phyloP scores from a whole-genome alignment of 768 basidiomycete species.

The Pleurotus platypus region DNA sequence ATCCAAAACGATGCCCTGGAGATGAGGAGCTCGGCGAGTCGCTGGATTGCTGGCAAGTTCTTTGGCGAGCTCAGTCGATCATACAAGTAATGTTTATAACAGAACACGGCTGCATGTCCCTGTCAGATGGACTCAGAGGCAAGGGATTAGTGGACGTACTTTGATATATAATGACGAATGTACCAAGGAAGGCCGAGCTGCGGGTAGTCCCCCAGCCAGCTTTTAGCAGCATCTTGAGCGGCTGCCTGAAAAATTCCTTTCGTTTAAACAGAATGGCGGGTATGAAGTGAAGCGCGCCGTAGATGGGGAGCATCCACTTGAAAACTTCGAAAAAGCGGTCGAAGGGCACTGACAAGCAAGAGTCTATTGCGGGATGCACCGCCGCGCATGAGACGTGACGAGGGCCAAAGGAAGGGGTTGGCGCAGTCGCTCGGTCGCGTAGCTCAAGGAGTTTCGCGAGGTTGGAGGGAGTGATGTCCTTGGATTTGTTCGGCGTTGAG shows the following conservation, averaged over 20 bases:
- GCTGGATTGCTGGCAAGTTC: slow-evolving; percentile 37
- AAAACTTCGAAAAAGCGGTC: slow-evolving; percentile 78
- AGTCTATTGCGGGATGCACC: slow-evolving; percentile 72
- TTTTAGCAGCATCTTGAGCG: slow-evolving; percentile 59
- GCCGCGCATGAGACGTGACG: slow-evolving; percentile 61
- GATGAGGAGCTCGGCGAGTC: slow-evolving; percentile 52
- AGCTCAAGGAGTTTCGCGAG: slow-evolving; percentile 41
- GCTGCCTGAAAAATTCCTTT: slow-evolving; percentile 59
- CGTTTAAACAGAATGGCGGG: slow-evolving; percentile 84
- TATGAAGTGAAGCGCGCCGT: slow-evolving; percentile 87
- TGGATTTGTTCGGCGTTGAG: background rate
- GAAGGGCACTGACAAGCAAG: slow-evolving; percentile 56
- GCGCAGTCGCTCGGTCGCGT: slow-evolving; percentile 27
- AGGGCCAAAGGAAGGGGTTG: slow-evolving; percentile 42
- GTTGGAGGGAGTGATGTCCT: slow-evolving; percentile 57
- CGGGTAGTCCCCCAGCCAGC: slow-evolving; percentile 71
- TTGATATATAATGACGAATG: slow-evolving; percentile 82
- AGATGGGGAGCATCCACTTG: slow-evolving; percentile 80
- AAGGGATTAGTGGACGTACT: slow-evolving; percentile 43
- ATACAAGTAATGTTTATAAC: slow-evolving; percentile 62
- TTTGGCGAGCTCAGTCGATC: slow-evolving; percentile 33
- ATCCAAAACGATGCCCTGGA: slow-evolving; percentile 74
- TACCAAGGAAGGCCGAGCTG: slow-evolving; percentile 84
- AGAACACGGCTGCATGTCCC: slow-evolving; percentile 47
- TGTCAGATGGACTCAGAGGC: too few species aligned